Base-by-base conservation (phyloP, 1,139 yeast genomes). In the Hyphopichia buzzinii region DNA sequence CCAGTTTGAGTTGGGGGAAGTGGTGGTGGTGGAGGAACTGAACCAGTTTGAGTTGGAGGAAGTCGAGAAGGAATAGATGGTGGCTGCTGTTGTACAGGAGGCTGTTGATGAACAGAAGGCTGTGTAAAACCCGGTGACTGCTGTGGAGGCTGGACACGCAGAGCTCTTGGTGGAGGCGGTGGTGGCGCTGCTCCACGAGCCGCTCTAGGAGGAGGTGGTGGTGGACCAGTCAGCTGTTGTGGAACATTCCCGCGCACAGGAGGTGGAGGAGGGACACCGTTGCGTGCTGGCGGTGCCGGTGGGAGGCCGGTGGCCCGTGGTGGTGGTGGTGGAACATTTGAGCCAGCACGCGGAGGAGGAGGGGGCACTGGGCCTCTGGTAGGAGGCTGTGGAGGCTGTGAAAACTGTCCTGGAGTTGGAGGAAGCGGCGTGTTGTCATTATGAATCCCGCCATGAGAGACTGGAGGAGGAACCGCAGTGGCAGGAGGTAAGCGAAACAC, bases 261-360 rank as follows among this genome's bases (percentile, higher is more conserved):
- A 7, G 72, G 67, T 6, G 66, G 62, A 16, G 69, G 63, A 8
- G 67, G 64, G n/a, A 37, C 40, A 17, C 38, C 34, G 19, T 42
- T 40, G n/a, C 48, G 34, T 29, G 39, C 37, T 29, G 42, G 43
- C 35, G 42, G 33, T 23, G 28, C 27, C 14, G 32, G 32, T 17
- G 48, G 43, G 34, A 16, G 39, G 33, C 25, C 46, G 34, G 43
- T 36, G 16, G 39, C 35, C 25, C 46, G 34, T 34, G 42, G 47
- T 26, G 51, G 63, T 26, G 48, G 61, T 8, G 57, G 59, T 7
- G 57, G 57, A 7, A 58, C 54, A 2, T 35, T 44, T 19, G 39
- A 35, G 16, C 47, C 46, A 17, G 48, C 38, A 14, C 46, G 41
- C 11, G 50, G 48, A 30, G 55, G 42, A 23, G 44, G 44, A 11